Percentiles rank a stretch among this genome's conserved stretches.
Evolutionary conservation across 2,329 filamentous ascomycete genomes (phyloP).

Genomic region (Verticillium dahliae): DNA sequence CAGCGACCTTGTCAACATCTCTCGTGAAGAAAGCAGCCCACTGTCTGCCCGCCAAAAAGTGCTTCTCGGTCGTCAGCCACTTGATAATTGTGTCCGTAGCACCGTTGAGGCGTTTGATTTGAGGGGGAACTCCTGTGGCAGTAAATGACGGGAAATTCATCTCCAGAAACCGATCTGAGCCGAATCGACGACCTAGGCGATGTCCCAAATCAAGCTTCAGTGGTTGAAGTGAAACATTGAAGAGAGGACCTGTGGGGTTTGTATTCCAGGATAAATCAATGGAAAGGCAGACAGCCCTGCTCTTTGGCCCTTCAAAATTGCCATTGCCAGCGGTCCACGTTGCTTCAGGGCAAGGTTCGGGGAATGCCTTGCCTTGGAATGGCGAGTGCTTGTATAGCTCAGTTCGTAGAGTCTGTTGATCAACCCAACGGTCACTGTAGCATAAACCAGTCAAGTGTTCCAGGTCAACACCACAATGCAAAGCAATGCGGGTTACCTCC

Average conservation of each 20-base stretch:
- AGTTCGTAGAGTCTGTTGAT: slow-evolving; percentile 36
- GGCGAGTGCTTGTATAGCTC: slow-evolving; percentile 28
- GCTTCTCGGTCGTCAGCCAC: slow-evolving; percentile 32
- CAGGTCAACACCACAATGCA: slow-evolving; percentile 36
- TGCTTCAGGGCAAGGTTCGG: slow-evolving; percentile 33
- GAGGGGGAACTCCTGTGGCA: slow-evolving; percentile 16
- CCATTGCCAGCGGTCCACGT: slow-evolving; percentile 39
- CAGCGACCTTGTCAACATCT: slow-evolving; percentile 28
- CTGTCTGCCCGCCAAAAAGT: slow-evolving; percentile 36
- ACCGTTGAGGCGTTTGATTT: slow-evolving; percentile 22
- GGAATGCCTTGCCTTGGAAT: slow-evolving; percentile 39
- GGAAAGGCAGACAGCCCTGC: slow-evolving; percentile 14
- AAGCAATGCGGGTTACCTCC: slow-evolving; percentile 43
- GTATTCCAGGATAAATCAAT: slow-evolving; percentile 28
- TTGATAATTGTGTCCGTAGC: slow-evolving; percentile 25
- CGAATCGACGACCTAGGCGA: slow-evolving; percentile 48
- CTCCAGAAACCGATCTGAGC: slow-evolving; percentile 52
- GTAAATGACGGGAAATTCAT: slow-evolving; percentile 40
- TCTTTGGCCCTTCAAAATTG: slow-evolving; percentile 24
- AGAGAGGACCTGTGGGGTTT: slow-evolving; percentile 29
- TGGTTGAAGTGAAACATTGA: slow-evolving; percentile 39
- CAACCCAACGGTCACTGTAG: slow-evolving; percentile 33
- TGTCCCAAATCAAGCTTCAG: slow-evolving; percentile 41
- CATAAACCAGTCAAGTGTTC: slow-evolving; percentile 21
- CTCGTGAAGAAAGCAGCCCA: slow-evolving; percentile 43